Base-by-base conservation (phyloP, 371 early-diverging fungal species). In the Circinella minor region DNA sequence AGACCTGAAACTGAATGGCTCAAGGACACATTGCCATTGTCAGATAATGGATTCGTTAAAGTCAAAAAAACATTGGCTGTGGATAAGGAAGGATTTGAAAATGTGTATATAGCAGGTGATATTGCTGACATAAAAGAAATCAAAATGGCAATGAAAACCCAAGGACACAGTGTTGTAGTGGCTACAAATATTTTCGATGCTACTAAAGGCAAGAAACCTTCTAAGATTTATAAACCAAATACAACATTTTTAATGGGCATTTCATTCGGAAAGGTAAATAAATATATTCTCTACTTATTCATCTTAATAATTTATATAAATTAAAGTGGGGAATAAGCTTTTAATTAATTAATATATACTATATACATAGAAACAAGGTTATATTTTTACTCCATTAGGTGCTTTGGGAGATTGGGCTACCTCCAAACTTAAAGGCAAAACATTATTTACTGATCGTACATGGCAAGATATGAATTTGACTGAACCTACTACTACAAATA, bases 41-140 rank as follows among this genome's bases (percentile, higher is more conserved):
- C 47, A 10, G 37, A 34, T 7, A 75, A 63, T 46, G 77, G 77
- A 0, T 77, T 66, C 17, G 63, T 80, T 65, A 71, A 73, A 34
- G 90, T 91, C 47, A 78, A 68, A 18, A 73, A 82, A 5, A 88
- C 89, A 4, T 76, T 89, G 11, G 91, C 91, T 71, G 76, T 91
- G 7, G 79, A 83, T 36, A 64, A 75, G 6, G 60, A 69, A 36
- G 71, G 64, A 17, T 72, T 74, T 14, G 71, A 77, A 9, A 74
- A 87, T 66, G 81, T 89, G 20, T 91, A 87, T 73, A 88, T 82
- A 4, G 37, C 86, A 4, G 91, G 91, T 46, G 91, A 91, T 66
- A 85, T 75, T 38, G 85, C 85, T 18, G 77, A 84, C 51, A 66
- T 88, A 51, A 75, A 80, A 1, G 79, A 82, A 66, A 70, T 82